These are phyloP conservation scores for Withania somnifera DNA, from an alignment of 305 asterid species.

Conservation along the genomic window DNA sequence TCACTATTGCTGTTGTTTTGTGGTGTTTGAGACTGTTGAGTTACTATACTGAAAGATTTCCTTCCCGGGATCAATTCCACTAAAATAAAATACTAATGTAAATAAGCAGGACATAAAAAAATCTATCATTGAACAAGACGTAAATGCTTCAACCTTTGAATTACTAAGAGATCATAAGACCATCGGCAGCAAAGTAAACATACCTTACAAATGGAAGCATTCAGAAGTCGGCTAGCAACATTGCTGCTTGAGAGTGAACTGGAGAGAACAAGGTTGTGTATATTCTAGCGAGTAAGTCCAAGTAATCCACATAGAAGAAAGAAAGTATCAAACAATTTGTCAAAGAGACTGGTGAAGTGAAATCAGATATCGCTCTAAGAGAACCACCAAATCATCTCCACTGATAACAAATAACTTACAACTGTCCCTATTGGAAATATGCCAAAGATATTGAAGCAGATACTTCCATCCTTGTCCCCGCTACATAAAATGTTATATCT, in stretches of 20 bases:
- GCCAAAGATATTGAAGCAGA: constrained; percentile 90
- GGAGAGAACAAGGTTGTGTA: constrained; percentile 39
- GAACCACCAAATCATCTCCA: not conserved
- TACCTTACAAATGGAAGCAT: constrained; percentile 74
- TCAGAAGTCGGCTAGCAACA: constrained; percentile 35
- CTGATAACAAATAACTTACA: constrained; percentile 44
- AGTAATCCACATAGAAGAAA: constrained; percentile 12
- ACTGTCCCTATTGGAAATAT: constrained; percentile 86
- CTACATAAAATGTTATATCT: constrained; percentile 86
- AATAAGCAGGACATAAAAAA: not conserved
- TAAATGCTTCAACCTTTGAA: not conserved
- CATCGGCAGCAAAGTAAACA: constrained; percentile 8
- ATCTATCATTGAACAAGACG: not conserved
- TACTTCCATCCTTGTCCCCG: constrained; percentile 82
- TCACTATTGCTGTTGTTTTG: not conserved
- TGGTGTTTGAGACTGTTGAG: not conserved
- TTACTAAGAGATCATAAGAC: not conserved
- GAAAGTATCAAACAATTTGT: constrained; percentile 8
- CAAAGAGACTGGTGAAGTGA: constrained; percentile 6
- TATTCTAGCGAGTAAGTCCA: constrained; percentile 42
- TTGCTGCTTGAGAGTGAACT: constrained; percentile 28
- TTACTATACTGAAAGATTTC: not conserved
- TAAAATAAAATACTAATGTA: not conserved
- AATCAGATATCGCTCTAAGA: not conserved
- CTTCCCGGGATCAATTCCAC: not conserved